These are phyloP conservation scores for Gleditsia sinensis DNA, from an alignment of 306 rosid genomes.

Conservation along the genomic window DNA sequence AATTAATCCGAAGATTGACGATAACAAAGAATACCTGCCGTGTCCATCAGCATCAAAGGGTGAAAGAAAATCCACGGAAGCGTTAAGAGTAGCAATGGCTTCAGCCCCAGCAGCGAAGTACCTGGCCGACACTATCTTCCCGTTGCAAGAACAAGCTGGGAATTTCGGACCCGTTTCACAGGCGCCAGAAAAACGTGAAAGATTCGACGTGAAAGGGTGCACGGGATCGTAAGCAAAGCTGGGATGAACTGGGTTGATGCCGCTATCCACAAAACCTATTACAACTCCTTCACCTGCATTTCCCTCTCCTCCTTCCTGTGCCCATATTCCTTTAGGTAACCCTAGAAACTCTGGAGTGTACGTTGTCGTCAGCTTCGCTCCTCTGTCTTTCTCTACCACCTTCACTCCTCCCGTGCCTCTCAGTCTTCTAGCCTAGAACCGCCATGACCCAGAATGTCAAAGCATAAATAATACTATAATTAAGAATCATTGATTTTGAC, in stretches of 20 bases:
- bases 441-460: not conserved
- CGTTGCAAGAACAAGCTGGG: slow-evolving; percentile 61
- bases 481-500: no score
- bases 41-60: slow-evolving; percentile 87
- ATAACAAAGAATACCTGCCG: slow-evolving; percentile 62
- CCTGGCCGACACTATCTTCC: slow-evolving; percentile 70
- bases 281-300: slow-evolving; percentile 56
- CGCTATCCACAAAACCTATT: slow-evolving; percentile 76
- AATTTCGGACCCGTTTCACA: slow-evolving; percentile 73
- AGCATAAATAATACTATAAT: no score
- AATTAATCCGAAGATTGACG: no score
- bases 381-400: slow-evolving; percentile 22
- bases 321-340: slow-evolving; percentile 47
- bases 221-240: slow-evolving; percentile 61
- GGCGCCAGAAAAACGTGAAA: slow-evolving; percentile 49
- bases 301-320: slow-evolving; percentile 45
- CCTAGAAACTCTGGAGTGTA: slow-evolving; percentile 23
- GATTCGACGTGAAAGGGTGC: slow-evolving; percentile 46
- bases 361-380: not conserved
- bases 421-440: not conserved
- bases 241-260: slow-evolving; percentile 75
- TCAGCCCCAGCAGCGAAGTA: slow-evolving; percentile 83
- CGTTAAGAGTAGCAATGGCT: slow-evolving; percentile 55
- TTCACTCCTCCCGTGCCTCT: slow-evolving; percentile 27
- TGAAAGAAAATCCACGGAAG: slow-evolving; percentile 80